phyloP scores from a whole-genome alignment of 2,329 filamentous ascomycete genomes.

The Colletotrichum brevisporum region DNA sequence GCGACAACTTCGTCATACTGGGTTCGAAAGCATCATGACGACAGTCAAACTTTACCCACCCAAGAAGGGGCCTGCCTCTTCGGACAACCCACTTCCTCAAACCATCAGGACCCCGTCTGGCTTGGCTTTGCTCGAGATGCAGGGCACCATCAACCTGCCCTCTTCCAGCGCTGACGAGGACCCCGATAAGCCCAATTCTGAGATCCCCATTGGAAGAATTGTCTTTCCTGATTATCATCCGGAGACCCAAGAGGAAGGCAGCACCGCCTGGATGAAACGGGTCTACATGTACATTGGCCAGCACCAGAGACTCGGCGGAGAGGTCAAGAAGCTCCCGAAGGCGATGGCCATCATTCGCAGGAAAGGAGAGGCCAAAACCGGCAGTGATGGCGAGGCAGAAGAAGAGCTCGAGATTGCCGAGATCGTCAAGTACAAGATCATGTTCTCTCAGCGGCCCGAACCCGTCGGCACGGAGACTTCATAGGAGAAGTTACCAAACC shows the following conservation, averaged over 20 bases:
- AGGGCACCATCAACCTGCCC: slow-evolving; percentile 89
- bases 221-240: slow-evolving; percentile 83
- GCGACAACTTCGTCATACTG: neutral
- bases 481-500: slow-evolving; percentile 20
- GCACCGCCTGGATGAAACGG: slow-evolving; percentile 88
- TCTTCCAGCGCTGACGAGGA: slow-evolving; percentile 51
- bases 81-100: slow-evolving; percentile 75
- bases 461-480: slow-evolving; percentile 74
- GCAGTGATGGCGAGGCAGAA: slow-evolving; percentile 55
- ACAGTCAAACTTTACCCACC: slow-evolving; percentile 59
- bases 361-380: slow-evolving; percentile 52
- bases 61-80: slow-evolving; percentile 41
- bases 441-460: slow-evolving; percentile 88
- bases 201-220: slow-evolving; percentile 77
- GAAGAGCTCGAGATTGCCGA: slow-evolving; percentile 86
- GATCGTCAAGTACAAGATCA: slow-evolving; percentile 87
- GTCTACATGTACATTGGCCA: slow-evolving; percentile 91
- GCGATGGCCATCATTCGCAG: slow-evolving; percentile 84
- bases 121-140: slow-evolving; percentile 90
- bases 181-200: slow-evolving; percentile 40
- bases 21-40: slow-evolving; percentile 47
- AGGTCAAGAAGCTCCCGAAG: slow-evolving; percentile 87
- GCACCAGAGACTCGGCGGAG: slow-evolving; percentile 89
- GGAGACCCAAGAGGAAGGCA: slow-evolving; percentile 59
- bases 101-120: slow-evolving; percentile 91